These are phyloP conservation scores for Erucastrum elatum DNA, from an alignment of 345 rosid genomes.

Conservation along the genomic window DNA sequence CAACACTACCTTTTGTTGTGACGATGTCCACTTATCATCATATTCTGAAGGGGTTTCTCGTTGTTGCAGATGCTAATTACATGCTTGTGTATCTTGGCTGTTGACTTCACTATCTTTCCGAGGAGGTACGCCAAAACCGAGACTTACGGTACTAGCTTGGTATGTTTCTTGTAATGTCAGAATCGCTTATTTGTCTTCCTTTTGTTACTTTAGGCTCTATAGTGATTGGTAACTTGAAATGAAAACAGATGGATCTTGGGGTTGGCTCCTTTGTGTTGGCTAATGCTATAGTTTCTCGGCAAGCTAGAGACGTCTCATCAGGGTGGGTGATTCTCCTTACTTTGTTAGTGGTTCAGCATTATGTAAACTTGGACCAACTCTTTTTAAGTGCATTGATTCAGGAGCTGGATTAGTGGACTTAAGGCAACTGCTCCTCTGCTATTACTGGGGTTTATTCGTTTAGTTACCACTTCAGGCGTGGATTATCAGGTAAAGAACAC, in stretches of 20 bases:
- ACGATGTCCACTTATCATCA: too few relatives aligned
- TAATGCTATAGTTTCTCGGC: conserved; percentile 77
- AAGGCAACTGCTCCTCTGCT: conserved; percentile 64
- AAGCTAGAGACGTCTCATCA: conserved; percentile 67
- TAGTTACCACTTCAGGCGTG: conserved; percentile 65
- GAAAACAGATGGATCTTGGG: conserved; percentile 89
- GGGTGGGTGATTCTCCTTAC: conserved; percentile 44
- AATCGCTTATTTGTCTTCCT: not conserved
- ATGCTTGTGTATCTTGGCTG: conserved; percentile 88
- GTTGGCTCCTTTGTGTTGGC: conserved; percentile 88
- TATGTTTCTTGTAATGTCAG: conserved; percentile 31
- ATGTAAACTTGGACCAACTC: not conserved
- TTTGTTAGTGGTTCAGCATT: not conserved
- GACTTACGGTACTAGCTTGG: conserved; percentile 84
- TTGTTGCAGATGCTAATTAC: conserved; percentile 74
- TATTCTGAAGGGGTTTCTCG: conserved; percentile 14
- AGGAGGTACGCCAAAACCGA: conserved; percentile 86
- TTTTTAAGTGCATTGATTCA: conserved; percentile 24
- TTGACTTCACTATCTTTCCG: conserved; percentile 86
- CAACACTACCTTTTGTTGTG: conserved; percentile 2
- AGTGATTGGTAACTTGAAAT: not conserved
- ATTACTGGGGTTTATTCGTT: conserved; percentile 72
- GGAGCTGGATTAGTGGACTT: conserved; percentile 64
- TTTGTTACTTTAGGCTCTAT: not conserved
- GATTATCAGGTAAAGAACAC: conserved; percentile 73